Base-by-base conservation (phyloP, 2,329 filamentous ascomycete genomes). In the Claviceps sp. region DNA sequence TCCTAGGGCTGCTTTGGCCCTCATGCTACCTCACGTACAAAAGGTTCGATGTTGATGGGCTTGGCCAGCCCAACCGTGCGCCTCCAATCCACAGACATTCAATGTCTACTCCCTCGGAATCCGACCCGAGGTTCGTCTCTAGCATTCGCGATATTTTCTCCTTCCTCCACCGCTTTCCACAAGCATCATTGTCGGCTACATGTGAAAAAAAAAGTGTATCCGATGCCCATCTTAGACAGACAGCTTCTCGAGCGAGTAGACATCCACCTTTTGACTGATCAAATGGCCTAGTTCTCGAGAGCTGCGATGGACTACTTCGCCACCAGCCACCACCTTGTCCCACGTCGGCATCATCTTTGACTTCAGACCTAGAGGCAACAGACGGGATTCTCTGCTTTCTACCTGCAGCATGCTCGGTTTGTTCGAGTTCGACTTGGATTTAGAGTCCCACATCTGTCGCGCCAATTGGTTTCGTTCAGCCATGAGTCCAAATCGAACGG, bases 171-270 rank as follows among this genome's bases (percentile, higher is more conserved):
- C 11, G 3, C 17, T 44, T 26, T 39, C 10, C 45, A 26, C 10
- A 8, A 48, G 22, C 47, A 19, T 24, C 17, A 47, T 47, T 34
- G 30, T 47, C 48, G 30, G 44, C 44, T 39, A 40, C 44, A 50
- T 39, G 1, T 11, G 26, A 30, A 10, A n/a, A 40, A 1, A 37
- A 14, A 16, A 17, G 3, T 8, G 19, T 11, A 42, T 41, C 24
- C 10, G 19, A 42, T 52, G 56, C 54, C 57, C 57, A 34, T 62
- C 55, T 70, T 75, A 88, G 60, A 89, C 72, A 50, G 77, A 68
- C 59, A 95, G 82, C 68, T 81, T 80, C 70, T 95, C 89, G 58
- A 91, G 76, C 47, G 86, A 88, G 70, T 96, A 95, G 58, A 84
- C 81, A 52, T 85, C 86, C 56, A 90, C 84, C 64, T 83, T 84